A percentile compares a stretch with the other conserved stretches of the same genome.
Conservation (phyloP, 2,329 filamentous ascomycete species). For the Aureobasidium namibiae region DNA sequence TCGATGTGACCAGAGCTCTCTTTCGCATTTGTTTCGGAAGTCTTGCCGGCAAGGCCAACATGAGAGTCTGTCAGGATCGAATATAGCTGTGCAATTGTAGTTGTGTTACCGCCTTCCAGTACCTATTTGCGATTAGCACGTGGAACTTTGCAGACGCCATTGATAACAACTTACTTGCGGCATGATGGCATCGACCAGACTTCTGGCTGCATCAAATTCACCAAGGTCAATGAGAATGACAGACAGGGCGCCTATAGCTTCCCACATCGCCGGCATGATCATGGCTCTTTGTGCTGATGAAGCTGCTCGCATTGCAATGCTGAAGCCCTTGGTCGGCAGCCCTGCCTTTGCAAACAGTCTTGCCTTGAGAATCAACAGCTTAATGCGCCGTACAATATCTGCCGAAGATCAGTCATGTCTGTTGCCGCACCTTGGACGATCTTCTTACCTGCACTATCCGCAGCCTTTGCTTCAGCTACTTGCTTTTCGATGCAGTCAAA, state of each 20-base stretch:
- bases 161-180: slow-evolving; percentile 50
- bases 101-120: slow-evolving; percentile 59
- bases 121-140: slow-evolving; percentile 22
- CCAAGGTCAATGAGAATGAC: slow-evolving; percentile 60
- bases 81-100: slow-evolving; percentile 59
- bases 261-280: slow-evolving; percentile 63
- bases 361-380: slow-evolving; percentile 65
- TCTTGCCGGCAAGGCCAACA: slow-evolving; percentile 63
- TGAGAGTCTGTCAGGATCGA: slow-evolving; percentile 65
- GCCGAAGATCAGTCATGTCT: slow-evolving; percentile 23
- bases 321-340: slow-evolving; percentile 66
- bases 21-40: slow-evolving; percentile 25
- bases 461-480: slow-evolving; percentile 42
- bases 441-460: slow-evolving; percentile 26
- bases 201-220: slow-evolving; percentile 60
- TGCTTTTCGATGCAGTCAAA: slow-evolving; percentile 47
- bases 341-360: slow-evolving; percentile 60
- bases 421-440: neutral
- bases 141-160: neutral
- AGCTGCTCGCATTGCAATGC: slow-evolving; percentile 65
- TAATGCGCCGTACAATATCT: slow-evolving; percentile 61
- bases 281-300: slow-evolving; percentile 63
- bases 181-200: slow-evolving; percentile 60
- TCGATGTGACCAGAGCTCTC: slow-evolving; percentile 22
- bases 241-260: slow-evolving; percentile 58